Conservation (phyloP, 2,329 filamentous ascomycete species). For the Orbilia javanica region DNA sequence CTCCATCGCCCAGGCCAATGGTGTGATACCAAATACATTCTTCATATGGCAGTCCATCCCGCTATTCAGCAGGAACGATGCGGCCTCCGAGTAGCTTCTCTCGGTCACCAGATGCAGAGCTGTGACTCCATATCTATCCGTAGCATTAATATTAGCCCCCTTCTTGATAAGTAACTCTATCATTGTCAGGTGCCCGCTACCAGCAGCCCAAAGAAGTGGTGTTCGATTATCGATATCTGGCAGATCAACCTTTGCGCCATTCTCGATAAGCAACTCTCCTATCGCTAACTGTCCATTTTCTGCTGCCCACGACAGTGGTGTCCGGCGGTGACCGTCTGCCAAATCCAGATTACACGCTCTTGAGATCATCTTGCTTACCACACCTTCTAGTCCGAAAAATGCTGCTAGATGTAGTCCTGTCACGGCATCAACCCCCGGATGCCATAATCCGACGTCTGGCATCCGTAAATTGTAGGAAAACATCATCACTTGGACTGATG, state of each 20-base stretch:
- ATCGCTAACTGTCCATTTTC: not conserved
- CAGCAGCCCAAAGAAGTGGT: not conserved
- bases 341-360: not conserved
- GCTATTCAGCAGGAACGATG: too few species aligned
- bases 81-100: not conserved
- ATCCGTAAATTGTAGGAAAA: too few species aligned
- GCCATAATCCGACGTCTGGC: not conserved
- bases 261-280: not conserved
- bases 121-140: not conserved
- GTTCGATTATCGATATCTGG: not conserved
- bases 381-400: too few species aligned
- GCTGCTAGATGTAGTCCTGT: too few species aligned
- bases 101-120: not conserved
- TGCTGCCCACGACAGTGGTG: conserved; percentile 1
- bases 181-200: not conserved
- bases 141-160: not conserved
- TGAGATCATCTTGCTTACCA: not conserved
- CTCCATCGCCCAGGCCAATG: too few species aligned
- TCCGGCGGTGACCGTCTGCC: not conserved
- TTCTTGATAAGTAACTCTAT: not conserved
- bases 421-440: not conserved
- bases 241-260: not conserved
- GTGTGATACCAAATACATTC: too few species aligned
- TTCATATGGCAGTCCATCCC: too few species aligned
- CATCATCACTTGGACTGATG: too few species aligned